Conservation (phyloP, 139 green algal species). For the Gonium pectorale region DNA sequence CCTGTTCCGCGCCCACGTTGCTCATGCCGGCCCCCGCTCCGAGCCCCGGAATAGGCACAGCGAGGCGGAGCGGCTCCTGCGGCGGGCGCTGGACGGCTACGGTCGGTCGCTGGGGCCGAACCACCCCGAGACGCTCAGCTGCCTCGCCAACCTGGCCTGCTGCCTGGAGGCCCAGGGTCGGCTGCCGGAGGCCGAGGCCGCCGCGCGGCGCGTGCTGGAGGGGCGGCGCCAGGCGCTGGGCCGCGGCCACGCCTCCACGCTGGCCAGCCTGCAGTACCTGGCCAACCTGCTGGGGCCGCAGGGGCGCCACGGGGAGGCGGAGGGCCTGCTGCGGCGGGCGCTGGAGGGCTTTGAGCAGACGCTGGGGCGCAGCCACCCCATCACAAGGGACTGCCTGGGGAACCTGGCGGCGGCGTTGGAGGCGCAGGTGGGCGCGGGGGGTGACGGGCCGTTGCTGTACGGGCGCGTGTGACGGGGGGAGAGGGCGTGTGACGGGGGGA, state of each 20-base stretch:
- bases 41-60: not conserved
- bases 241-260: not conserved
- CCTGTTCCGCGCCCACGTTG: no score
- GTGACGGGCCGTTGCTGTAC: no score
- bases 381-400: no score
- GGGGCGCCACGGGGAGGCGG: not conserved
- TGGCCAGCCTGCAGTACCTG: no score
- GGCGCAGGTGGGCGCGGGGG: no score
- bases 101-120: constrained; percentile 2
- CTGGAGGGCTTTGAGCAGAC: constrained; percentile 7
- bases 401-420: no score
- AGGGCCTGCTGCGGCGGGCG: not conserved
- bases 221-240: not conserved
- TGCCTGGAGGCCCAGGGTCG: not conserved
- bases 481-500: no score
- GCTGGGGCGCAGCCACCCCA: not conserved
- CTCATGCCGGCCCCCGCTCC: no score
- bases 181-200: not conserved
- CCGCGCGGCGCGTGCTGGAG: not conserved
- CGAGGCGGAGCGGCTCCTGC: constrained; percentile 1
- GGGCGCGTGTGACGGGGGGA: no score
- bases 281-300: not conserved
- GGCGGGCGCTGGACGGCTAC: not conserved
- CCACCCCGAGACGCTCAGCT: not conserved
- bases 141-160: not conserved